Evolutionary conservation across 129 eudicot species (phyloP), one percentile per base, ranked within the genome.

Genomic region (Artemisia tridentata): DNA sequence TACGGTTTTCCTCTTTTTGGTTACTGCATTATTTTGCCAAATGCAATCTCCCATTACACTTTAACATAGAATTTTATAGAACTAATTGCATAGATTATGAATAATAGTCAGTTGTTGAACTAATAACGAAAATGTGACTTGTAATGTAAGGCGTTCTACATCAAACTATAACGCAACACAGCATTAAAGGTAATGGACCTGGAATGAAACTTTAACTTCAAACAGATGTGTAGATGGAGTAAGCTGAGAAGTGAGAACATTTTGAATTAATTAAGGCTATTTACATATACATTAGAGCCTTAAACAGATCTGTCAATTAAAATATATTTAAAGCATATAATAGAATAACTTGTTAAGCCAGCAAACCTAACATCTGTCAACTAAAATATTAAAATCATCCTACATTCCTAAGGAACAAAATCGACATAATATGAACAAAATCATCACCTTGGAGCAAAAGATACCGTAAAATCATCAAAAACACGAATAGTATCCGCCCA

Each of bases 401-500:
- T 38, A 38, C 45, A 7, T 38, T 50, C 55, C 17, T 11, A 50
- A 13, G 17, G 55, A 50, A 51, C 56, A 51, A 51, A 51, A 51
- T 51, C 56, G 18, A 3, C n/a, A 23, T 18, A 11, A 52, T 68
- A 34, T 19, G 54, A 55, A 70, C 20, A 34, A 45, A 19, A 55
- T 53, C n/a, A 2, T 38, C 75, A 21, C 19, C 98, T 81, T 16
- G 97, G 95, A 0, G 84, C 91, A 71, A 89, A 80, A 14, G 97
- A 87, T 14, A 86, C 71, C 1, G 98, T 79, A 66, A 93, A 72
- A 0, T 85, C 97, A 1, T 84, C 79, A 1, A 96, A 92, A 12
- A 72, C 79, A 54, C 69, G 77, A 74, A 89, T 79, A 11, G 82
- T 67, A 17, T 89, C 96, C 73, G 92, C 83, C 98, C 98, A 93